phyloP scores from a whole-genome alignment of 768 basidiomycete species.

The Dentipellis sp. region DNA sequence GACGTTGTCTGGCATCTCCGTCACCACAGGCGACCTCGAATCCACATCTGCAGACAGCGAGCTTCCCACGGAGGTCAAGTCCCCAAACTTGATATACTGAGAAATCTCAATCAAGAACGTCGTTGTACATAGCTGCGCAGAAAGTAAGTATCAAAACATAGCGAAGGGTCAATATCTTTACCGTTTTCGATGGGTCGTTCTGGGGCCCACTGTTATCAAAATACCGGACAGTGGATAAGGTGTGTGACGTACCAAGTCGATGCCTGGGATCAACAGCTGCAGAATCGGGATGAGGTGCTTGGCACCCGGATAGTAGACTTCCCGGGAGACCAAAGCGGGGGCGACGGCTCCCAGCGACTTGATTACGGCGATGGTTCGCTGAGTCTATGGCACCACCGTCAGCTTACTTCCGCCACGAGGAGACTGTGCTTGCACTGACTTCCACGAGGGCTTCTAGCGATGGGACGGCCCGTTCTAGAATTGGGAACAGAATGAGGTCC shows the following conservation, averaged over 20 bases:
- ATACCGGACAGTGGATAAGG: background rate
- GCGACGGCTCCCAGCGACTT: constrained; percentile 78
- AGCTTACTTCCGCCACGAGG: background rate
- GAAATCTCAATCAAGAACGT: constrained; percentile 67
- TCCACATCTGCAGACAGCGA: constrained; percentile 16
- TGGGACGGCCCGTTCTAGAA: constrained; percentile 77
- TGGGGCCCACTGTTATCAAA: constrained; percentile 19
- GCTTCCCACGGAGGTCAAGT: constrained; percentile 34
- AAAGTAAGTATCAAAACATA: constrained; percentile 6
- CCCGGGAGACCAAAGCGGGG: constrained; percentile 69
- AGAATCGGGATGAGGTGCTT: constrained; percentile 75
- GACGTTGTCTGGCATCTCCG: constrained; percentile 10
- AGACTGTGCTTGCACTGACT: constrained; percentile 29
- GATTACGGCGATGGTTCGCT: constrained; percentile 78
- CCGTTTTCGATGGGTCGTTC: constrained; percentile 78
- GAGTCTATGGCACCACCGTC: constrained; percentile 42
- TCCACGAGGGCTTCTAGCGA: constrained; percentile 86
- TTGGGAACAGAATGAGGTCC: constrained; percentile 71
- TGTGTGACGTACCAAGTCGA: constrained; percentile 57
- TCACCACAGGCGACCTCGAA: constrained; percentile 8
- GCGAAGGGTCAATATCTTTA: constrained; percentile 21
- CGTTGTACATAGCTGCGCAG: constrained; percentile 55
- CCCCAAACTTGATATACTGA: constrained; percentile 66
- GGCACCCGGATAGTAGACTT: constrained; percentile 73
- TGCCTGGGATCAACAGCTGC: constrained; percentile 75